Base-by-base conservation (phyloP, 441 rosid species). In the Biscutella laevigata region DNA sequence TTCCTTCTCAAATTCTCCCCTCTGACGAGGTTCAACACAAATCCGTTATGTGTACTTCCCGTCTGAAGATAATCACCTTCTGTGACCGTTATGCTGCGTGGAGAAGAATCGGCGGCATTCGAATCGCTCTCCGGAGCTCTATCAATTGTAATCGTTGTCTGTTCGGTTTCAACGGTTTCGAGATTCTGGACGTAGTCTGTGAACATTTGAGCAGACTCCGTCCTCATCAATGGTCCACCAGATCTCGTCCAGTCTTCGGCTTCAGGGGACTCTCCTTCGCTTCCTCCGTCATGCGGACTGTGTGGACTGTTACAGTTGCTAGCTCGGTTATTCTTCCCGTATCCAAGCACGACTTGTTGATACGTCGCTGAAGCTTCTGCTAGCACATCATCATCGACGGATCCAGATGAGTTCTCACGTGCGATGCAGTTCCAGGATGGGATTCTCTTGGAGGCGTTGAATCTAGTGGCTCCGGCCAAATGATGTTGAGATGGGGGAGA, bases 391-490 rank as follows among this genome's bases (percentile, higher is more conserved):
- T 91, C 98, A 8, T 67, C 71, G 8, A 91, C 85, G 21, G 98
- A 91, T 24, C 98, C 95, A 1, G 98, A 60, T 6, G 98, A 88
- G 61, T 83, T 91, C 71, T 91, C 81, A 47, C 96, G 76, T 14
- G 95, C 98, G 59, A 91, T 77, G 82, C 98, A 82, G 67, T 88
- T 91, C 98, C 98, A 91, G 11, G 98, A 91, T 27, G 98, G 98
- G 33, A 91, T 91, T 73, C 98, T 76, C 67, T 56, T 82, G 5
- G 96, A 83, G 53, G 84, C 96, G 61, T 53, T 83, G 76, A 91
- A 79, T 60, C 64, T 85, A 32, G 44, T 60, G 3, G 83, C 28
- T 59, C 28, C 62, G 34, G 80, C 40, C 4, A 74, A 65, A 15
- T 77, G 78, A 39, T 74, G 91, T 39, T 90, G 78, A 30, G 85